These are phyloP conservation scores for Adiantum capillusveneris DNA, from an alignment of 75 land plant genomes.

Conservation along the genomic window DNA sequence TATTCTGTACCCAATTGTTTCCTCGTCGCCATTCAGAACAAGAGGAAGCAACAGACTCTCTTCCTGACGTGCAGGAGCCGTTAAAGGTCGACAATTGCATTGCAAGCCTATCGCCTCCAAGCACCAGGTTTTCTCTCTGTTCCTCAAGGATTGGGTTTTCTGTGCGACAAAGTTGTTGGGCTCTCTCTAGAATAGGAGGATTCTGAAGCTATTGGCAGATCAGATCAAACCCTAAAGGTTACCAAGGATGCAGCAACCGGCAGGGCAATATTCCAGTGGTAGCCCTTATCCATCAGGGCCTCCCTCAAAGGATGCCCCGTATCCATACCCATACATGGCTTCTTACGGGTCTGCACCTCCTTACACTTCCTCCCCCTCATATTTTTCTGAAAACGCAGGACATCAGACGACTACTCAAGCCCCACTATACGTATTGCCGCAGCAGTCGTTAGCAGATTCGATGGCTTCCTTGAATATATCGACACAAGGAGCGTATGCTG, in stretches of 20 bases:
- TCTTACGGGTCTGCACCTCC: constrained; percentile 4
- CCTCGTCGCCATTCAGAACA: too few species aligned
- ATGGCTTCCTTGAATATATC: constrained; percentile 2
- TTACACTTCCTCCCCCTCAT: background rate
- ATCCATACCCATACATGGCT: background rate
- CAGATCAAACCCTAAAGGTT: too few species aligned
- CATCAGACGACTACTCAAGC: background rate
- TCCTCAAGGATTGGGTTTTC: too few species aligned
- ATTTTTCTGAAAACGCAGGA: background rate
- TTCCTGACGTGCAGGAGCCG: too few species aligned
- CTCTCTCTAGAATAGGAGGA: too few species aligned
- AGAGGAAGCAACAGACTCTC: too few species aligned
- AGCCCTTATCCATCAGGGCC: background rate
- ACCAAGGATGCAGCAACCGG: background rate
- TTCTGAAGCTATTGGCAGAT: too few species aligned
- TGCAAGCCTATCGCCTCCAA: too few species aligned
- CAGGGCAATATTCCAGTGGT: background rate
- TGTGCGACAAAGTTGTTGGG: too few species aligned
- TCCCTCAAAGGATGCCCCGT: background rate
- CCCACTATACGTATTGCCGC: background rate
- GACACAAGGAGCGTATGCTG: background rate
- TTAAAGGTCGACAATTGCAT: too few species aligned
- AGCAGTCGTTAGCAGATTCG: background rate
- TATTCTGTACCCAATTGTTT: too few species aligned
- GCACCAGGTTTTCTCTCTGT: too few species aligned